Evolutionary conservation across 805 yeast genomes (phyloP).

Genomic region (Crinitomyces ghanaensis): DNA sequence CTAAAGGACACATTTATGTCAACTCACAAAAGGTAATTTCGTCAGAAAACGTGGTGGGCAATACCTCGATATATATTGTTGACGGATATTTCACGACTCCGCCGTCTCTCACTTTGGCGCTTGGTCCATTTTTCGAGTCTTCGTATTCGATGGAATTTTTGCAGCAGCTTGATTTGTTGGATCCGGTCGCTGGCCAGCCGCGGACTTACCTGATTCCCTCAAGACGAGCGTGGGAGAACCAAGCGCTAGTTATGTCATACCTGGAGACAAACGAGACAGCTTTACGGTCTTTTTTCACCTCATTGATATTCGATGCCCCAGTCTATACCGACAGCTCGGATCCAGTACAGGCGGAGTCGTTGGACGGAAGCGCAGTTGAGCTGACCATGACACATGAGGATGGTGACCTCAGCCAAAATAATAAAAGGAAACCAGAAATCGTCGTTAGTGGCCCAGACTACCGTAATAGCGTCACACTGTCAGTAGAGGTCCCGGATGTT

Average conservation of each 20-base stretch:
- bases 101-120: slow-evolving; percentile 46
- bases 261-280: slow-evolving; percentile 41
- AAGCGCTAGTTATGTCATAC: slow-evolving; percentile 50
- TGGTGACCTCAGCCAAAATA: not conserved
- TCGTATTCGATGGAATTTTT: slow-evolving; percentile 53
- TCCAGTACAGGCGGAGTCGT: slow-evolving; percentile 20
- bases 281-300: slow-evolving; percentile 42
- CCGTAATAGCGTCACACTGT: slow-evolving; percentile 2
- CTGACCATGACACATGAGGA: slow-evolving; percentile 4
- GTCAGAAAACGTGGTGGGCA: slow-evolving; percentile 41
- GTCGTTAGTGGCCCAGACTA: no score
- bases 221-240: slow-evolving; percentile 55
- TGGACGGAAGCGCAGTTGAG: slow-evolving; percentile 13
- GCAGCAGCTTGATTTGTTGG: slow-evolving; percentile 39
- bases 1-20: slow-evolving; percentile 27
- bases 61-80: slow-evolving; percentile 54
- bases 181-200: slow-evolving; percentile 45
- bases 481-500: slow-evolving; percentile 42
- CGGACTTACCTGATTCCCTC: slow-evolving; percentile 75
- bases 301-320: slow-evolving; percentile 48
- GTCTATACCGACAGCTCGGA: slow-evolving; percentile 58
- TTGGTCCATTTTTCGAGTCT: slow-evolving; percentile 53
- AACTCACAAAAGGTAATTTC: slow-evolving; percentile 46
- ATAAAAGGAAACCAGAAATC: slow-evolving; percentile 11
- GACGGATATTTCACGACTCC: slow-evolving; percentile 57